Evolutionary conservation across 768 basidiomycete genomes (phyloP).

Genomic region (Amanita brunnescens): DNA sequence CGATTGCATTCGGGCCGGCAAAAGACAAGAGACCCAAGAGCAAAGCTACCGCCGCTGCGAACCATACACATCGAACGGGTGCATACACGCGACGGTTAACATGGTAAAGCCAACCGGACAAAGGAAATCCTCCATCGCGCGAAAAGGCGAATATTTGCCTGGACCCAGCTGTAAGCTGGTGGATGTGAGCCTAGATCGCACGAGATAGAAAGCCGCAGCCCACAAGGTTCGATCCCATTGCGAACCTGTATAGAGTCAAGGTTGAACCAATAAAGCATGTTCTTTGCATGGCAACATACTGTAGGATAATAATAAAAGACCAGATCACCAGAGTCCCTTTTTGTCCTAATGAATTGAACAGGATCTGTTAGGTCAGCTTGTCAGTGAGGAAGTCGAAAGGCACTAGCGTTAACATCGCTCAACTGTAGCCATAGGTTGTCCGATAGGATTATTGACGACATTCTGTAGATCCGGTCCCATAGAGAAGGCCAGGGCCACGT

Average conservation of each 20-base stretch:
- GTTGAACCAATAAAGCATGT: neutral
- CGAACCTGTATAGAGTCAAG: slow-evolving; percentile 25
- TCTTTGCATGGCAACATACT: slow-evolving; percentile 17
- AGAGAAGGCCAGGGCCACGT: slow-evolving; percentile 51
- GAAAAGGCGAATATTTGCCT: slow-evolving; percentile 69
- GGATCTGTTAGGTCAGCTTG: slow-evolving; percentile 25
- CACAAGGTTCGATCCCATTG: slow-evolving; percentile 53
- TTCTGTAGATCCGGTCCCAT: slow-evolving; percentile 44
- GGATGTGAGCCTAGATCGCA: neutral
- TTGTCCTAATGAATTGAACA: slow-evolving; percentile 38
- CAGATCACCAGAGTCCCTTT: slow-evolving; percentile 29
- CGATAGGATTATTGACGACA: slow-evolving; percentile 27
- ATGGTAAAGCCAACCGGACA: slow-evolving; percentile 51
- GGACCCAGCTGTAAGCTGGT: slow-evolving; percentile 21
- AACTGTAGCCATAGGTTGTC: slow-evolving; percentile 48
- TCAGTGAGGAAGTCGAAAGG: slow-evolving; percentile 9
- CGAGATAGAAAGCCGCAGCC: neutral
- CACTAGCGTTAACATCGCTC: slow-evolving; percentile 5
- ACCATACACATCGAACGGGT: slow-evolving; percentile 50
- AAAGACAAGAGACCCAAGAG: slow-evolving; percentile 52
- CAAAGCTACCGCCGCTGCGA: slow-evolving; percentile 37
- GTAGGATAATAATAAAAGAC: slow-evolving; percentile 30
- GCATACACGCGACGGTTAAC: slow-evolving; percentile 45
- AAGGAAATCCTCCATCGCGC: slow-evolving; percentile 56
- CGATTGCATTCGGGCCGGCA: slow-evolving; percentile 49